Base-by-base conservation (phyloP, 2,329 filamentous ascomycete genomes). In the Aspergillus tanneri region DNA sequence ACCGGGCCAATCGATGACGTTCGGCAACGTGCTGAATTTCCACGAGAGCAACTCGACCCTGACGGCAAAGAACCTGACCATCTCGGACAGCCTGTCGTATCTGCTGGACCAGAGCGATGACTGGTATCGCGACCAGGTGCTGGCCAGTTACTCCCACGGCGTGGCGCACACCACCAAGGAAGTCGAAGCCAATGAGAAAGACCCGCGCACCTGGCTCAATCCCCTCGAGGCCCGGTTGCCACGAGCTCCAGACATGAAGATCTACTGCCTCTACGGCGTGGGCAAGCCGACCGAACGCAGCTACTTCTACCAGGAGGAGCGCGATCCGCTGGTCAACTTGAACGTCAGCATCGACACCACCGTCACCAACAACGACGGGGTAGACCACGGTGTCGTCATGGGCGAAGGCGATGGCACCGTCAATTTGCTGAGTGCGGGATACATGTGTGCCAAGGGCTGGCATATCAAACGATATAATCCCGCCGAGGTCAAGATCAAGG, bases 401-500 rank as follows among this genome's bases (percentile, higher is more conserved):
- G 92, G 92, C 28, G 93, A 97, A 68, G 93, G 93, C 3, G 93
- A 99, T 60, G 93, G 93, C 1, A 99, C 93, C 0, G 93, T 99
- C 34, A 95, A 91, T 56, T 71, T 99, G n/a, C 73, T 99, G 9
- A 95, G 88, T 59, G 83, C 84, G 1, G 93, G 92, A 2, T 99
- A 97, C 68, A 97, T 99, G 93, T 99, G 93, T 69, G 87, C 90
- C 59, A 90, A 86, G 61, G 93, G 93, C 3, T 99, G 93, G 93
- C 84, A 85, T 49, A 87, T 96, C 70, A 90, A 90, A 70, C 81
- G 93, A 27, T 99, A 95, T 68, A 99, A 99, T 62, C 93, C 93
- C 0, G 87, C 90, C 0, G 85, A 86, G 2, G 80, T 86, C 24
- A 83, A 90, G 61, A 76, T 99, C 54, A 95, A 84, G 32, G 88